Base-by-base conservation (phyloP, 177 flowering plant genomes). In the Telopea speciosissima region DNA sequence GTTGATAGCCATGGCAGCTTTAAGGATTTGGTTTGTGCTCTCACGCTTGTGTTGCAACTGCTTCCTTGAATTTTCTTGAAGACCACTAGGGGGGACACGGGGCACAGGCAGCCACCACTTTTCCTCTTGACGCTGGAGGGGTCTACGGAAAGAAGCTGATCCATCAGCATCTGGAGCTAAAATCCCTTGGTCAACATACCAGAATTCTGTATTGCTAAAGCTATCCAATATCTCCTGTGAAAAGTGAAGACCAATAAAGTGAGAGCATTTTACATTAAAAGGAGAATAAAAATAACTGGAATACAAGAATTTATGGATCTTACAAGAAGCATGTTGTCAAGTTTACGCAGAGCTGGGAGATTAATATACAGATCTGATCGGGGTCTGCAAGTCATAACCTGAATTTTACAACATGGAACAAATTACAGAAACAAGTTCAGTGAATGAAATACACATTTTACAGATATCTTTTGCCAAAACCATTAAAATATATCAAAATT, bases 21-120 rank as follows among this genome's bases (percentile, higher is more conserved):
- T 96, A 19, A 91, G 80, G 67, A 96, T 96, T 76, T 96, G 99
- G 70, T 78, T 85, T 2, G 93, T 75, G 73, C 88, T 86, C 79
- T 96, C 99, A 25, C 97, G 92, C 33, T 85, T 90, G 80, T 86
- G 85, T 58, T 77, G 79, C 82, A 96, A 81, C 69, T 87, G 85
- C 76, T 83, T 96, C 73, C 91, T 84, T n/a, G 89, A 78, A 40
- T 75, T 78, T 40, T 89, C 96, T 14, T 76, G 74, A 52, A 96
- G 93, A 65, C 98, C 99, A 62, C 82, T 82, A 21, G 83, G 62
- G n/a, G 97, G 90, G 19, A 93, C 85, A 49, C 90, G 91, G 22
- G 99, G 97, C 7, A 90, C 97, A 42, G 99, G 99, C 24, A 96
- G 85, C 99, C 98, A 91, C 98, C 98, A 93, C 71, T 93, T 96